phyloP scores from a whole-genome alignment of 2,329 filamentous ascomycete species.

The Sarocladium oryzae region DNA sequence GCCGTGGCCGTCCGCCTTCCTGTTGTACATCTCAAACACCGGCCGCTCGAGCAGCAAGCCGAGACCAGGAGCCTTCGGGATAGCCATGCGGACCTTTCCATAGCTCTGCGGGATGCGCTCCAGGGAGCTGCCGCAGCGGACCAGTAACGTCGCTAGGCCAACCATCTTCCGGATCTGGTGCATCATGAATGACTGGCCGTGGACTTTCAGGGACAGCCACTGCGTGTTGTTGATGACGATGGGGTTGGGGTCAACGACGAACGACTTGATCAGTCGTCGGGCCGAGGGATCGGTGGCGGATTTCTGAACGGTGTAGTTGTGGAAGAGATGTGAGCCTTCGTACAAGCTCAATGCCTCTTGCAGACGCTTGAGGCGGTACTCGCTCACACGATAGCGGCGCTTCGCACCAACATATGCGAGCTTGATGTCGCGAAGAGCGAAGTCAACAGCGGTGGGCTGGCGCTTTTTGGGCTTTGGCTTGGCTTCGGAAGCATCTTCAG shows the following conservation, averaged over 20 bases:
- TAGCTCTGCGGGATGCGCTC: conserved; percentile 70
- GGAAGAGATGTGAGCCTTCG: conserved; percentile 81
- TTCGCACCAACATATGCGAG: conserved; percentile 76
- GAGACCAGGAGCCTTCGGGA: conserved; percentile 88
- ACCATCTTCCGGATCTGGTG: conserved; percentile 99
- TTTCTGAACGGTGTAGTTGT: conserved; percentile 97
- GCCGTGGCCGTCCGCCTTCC: conserved; percentile 55
- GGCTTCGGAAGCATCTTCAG: conserved; percentile 11
- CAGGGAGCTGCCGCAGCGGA: conserved; percentile 74
- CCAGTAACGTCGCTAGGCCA: conserved; percentile 77
- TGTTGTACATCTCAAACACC: conserved; percentile 87
- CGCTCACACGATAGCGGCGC: conserved; percentile 73
- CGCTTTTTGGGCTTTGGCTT: conserved; percentile 18
- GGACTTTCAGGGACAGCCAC: conserved; percentile 93
- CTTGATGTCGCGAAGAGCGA: conserved; percentile 68
- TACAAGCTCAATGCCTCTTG: conserved; percentile 71
- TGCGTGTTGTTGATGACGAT: conserved; percentile 87
- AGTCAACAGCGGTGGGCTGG: conserved; percentile 47
- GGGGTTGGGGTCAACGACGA: conserved; percentile 67
- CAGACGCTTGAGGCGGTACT: conserved; percentile 64
- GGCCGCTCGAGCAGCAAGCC: conserved; percentile 85
- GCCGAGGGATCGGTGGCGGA: conserved; percentile 71
- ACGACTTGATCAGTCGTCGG: conserved; percentile 88
- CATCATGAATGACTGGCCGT: conserved; percentile 99
- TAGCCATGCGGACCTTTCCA: conserved; percentile 63